Percentiles rank a stretch among this genome's conserved stretches.
These are phyloP conservation scores for Phlyctochytrium bullatum DNA, from an alignment of 192 early-diverging fungal genomes.

Conservation along the genomic window DNA sequence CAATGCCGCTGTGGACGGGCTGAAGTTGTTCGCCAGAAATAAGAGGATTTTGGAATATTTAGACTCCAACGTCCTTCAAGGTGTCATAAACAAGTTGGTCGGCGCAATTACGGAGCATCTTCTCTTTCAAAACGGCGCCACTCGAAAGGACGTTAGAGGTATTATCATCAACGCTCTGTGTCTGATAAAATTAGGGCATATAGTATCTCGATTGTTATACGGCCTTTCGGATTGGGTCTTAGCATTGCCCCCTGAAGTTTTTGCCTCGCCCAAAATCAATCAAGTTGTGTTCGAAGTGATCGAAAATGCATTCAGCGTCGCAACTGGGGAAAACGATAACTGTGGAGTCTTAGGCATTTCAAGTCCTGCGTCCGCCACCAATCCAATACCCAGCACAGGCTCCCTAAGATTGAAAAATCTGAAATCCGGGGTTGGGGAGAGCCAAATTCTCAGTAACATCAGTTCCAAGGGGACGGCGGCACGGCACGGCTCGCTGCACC, in stretches of 20 bases:
- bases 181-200: constrained; percentile 2
- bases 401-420: too few relatives aligned
- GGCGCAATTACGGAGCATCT: constrained; percentile 69
- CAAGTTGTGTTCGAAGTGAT: constrained; percentile 70
- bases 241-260: constrained; percentile 54
- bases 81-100: constrained; percentile 64
- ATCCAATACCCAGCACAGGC: too few relatives aligned
- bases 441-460: too few relatives aligned
- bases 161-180: constrained; percentile 8
- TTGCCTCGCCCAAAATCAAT: constrained; percentile 62
- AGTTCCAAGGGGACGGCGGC: too few relatives aligned
- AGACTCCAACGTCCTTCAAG: constrained; percentile 47
- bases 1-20: constrained; percentile 61
- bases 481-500: too few relatives aligned
- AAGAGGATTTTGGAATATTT: constrained; percentile 50
- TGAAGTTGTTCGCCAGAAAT: constrained; percentile 61
- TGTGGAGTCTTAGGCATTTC: too few relatives aligned
- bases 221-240: constrained; percentile 79
- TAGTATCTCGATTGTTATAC: constrained; percentile 65
- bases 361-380: too few relatives aligned
- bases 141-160: constrained; percentile 38
- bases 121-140: constrained; percentile 41
- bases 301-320: constrained; percentile 49
- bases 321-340: constrained; percentile 17
- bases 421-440: too few relatives aligned